These are phyloP conservation scores for Amylostereum chailletii DNA, from an alignment of 1,284 basidiomycete genomes.

Conservation along the genomic window DNA sequence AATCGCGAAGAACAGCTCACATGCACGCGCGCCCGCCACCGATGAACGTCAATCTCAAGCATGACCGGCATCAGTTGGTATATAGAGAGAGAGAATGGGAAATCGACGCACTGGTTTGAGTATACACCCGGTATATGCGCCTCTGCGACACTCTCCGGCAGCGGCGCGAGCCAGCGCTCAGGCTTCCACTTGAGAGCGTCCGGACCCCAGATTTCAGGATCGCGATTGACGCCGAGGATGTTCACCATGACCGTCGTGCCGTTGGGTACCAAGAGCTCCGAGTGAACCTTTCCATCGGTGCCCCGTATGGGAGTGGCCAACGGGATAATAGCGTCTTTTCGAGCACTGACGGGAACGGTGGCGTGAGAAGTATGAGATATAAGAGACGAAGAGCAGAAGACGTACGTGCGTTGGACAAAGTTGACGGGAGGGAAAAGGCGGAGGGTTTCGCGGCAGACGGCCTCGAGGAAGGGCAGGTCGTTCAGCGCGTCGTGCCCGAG, in stretches of 20 bases:
- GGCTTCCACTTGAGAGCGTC: slow-evolving; percentile 14
- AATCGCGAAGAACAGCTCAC: neutral
- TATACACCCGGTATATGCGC: neutral
- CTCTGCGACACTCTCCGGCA: slow-evolving; percentile 1
- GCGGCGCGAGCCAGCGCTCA: slow-evolving; percentile 10
- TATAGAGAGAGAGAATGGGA: slow-evolving; percentile 4
- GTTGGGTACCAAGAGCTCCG: slow-evolving; percentile 5
- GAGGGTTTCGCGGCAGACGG: slow-evolving; percentile 24
- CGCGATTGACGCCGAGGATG: slow-evolving; percentile 4
- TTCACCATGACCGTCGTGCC: slow-evolving; percentile 11
- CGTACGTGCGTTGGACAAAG: slow-evolving; percentile 8
- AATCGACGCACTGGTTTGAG: slow-evolving; percentile 8
- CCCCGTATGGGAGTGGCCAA: slow-evolving; percentile 8
- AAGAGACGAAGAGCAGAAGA: neutral
- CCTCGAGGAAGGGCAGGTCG: slow-evolving; percentile 22
- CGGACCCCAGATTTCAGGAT: slow-evolving; percentile 12
- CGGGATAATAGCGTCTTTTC: slow-evolving; percentile 9
- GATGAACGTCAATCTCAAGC: slow-evolving; percentile 23
- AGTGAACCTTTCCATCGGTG: slow-evolving; percentile 7
- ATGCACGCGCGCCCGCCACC: slow-evolving; percentile 15
- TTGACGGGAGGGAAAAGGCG: slow-evolving; percentile 9
- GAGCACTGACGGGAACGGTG: slow-evolving; percentile 1
- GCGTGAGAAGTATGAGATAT: neutral
- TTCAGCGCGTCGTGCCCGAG: slow-evolving; percentile 20
- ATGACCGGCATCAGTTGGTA: slow-evolving; percentile 13